These are phyloP conservation scores for Candida namnaoensis DNA, from an alignment of 805 yeast genomes.

Conservation along the genomic window DNA sequence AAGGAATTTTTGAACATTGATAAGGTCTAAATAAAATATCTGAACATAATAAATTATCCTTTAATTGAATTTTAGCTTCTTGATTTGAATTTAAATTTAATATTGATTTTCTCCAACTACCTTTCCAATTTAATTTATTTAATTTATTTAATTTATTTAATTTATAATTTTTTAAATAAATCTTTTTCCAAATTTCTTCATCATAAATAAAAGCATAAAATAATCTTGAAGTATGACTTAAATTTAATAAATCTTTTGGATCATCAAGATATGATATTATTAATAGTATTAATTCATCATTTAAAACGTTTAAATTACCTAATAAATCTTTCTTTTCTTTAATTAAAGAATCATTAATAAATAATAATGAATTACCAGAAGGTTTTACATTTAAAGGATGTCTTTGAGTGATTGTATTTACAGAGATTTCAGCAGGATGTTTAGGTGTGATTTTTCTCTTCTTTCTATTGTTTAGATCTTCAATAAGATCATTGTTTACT, in stretches of 20 bases:
- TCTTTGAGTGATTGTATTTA: slow-evolving; percentile 24
- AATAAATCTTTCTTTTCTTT: slow-evolving; percentile 23
- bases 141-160: slow-evolving; percentile 16
- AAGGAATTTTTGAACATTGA: slow-evolving; percentile 69
- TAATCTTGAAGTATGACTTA: slow-evolving; percentile 56
- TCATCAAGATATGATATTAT: slow-evolving; percentile 40
- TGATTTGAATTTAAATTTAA: slow-evolving; percentile 25
- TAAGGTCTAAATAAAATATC: slow-evolving; percentile 78
- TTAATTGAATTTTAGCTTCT: slow-evolving; percentile 38
- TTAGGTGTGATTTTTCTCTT: slow-evolving; percentile 13
- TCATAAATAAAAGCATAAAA: slow-evolving; percentile 65
- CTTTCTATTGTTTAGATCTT: not conserved
- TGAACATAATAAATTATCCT: slow-evolving; percentile 50
- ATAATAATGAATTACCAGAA: slow-evolving; percentile 53
- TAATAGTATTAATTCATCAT: slow-evolving; percentile 57
- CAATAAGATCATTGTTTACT: no score
- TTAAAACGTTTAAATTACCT: slow-evolving; percentile 43
- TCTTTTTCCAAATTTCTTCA: slow-evolving; percentile 75
- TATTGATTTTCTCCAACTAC: slow-evolving; percentile 72
- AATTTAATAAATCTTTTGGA: slow-evolving; percentile 35
- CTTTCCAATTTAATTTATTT: slow-evolving; percentile 46
- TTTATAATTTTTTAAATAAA: slow-evolving; percentile 28
- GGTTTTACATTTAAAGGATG: slow-evolving; percentile 77
- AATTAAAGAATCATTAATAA: slow-evolving; percentile 9
- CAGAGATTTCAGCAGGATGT: slow-evolving; percentile 10